Conservation (phyloP, 2,329 filamentous ascomycete genomes). For the Colletotrichum liaoningense region DNA sequence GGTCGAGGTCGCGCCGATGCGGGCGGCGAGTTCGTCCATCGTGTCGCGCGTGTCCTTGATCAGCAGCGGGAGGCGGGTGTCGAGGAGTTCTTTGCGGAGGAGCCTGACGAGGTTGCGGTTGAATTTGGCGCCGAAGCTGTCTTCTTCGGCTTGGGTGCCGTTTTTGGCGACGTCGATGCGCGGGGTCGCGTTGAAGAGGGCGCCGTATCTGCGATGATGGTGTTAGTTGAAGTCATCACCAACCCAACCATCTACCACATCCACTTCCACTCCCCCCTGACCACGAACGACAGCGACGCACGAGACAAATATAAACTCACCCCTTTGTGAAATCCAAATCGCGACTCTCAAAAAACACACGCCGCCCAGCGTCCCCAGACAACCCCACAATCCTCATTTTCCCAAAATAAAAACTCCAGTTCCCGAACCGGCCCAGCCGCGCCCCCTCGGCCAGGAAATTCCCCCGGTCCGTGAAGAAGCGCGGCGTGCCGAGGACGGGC, state of each 20-base stretch:
- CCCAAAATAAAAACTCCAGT: constrained; percentile 62
- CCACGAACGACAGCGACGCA: too few relatives aligned
- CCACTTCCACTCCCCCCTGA: too few relatives aligned
- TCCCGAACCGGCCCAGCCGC: constrained; percentile 48
- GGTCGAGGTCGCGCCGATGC: constrained; percentile 29
- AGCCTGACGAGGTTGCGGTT: constrained; percentile 45
- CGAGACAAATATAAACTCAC: constrained; percentile 37
- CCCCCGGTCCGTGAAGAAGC: constrained; percentile 59
- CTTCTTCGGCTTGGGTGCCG: constrained; percentile 17
- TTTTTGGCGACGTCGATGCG: constrained; percentile 33
- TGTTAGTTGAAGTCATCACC: background rate
- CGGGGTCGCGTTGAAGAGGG: constrained; percentile 46
- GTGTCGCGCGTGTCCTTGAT: constrained; percentile 53
- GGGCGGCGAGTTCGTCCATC: constrained; percentile 48
- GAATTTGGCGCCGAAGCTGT: constrained; percentile 42
- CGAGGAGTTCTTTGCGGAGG: constrained; percentile 51
- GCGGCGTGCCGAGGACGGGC: constrained; percentile 56
- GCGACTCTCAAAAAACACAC: constrained; percentile 57
- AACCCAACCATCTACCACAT: too few relatives aligned
- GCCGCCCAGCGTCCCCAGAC: constrained; percentile 53
- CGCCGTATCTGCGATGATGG: constrained; percentile 39
- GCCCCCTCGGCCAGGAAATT: constrained; percentile 54
- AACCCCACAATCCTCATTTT: constrained; percentile 56
- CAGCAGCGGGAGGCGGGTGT: constrained; percentile 52
- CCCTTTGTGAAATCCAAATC: constrained; percentile 56